Percentiles rank a stretch among this genome's conserved stretches.
phyloP scores from a whole-genome alignment of 1,284 basidiomycete genomes.

The Pterula multifida region DNA sequence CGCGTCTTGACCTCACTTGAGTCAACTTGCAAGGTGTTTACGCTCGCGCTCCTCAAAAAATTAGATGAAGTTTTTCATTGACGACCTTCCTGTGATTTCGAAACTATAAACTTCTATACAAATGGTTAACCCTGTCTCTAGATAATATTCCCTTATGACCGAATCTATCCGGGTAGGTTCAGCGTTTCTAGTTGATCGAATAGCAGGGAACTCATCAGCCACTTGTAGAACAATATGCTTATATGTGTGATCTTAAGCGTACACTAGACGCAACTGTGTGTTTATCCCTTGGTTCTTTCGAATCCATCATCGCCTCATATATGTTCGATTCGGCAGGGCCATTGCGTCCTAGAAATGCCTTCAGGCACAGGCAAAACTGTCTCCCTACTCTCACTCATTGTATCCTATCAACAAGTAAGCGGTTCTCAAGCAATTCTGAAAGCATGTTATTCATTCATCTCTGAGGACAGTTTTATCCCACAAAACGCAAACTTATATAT shows the following conservation, averaged over 20 bases:
- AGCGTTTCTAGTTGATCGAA: not conserved
- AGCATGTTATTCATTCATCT: not conserved
- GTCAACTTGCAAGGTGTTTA: not conserved
- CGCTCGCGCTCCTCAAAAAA: not conserved
- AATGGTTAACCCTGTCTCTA: constrained; percentile 18
- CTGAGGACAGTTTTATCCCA: constrained; percentile 70
- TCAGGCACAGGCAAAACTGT: constrained; percentile 99
- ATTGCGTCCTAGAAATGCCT: constrained; percentile 99
- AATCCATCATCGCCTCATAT: constrained; percentile 3
- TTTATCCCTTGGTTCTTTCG: constrained; percentile 2
- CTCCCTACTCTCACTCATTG: constrained; percentile 89
- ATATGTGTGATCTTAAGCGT: constrained; percentile 97
- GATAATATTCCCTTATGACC: constrained; percentile 90
- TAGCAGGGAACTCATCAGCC: constrained; percentile 8
- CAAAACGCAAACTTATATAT: constrained; percentile 91
- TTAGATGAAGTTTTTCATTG: constrained; percentile 91
- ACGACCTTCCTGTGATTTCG: constrained; percentile 57
- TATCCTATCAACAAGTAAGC: constrained; percentile 95
- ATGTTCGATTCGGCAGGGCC: constrained; percentile 49
- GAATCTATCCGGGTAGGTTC: constrained; percentile 67
- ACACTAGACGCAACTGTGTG: constrained; percentile 83
- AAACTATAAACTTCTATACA: constrained; percentile 28
- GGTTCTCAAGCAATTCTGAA: not conserved
- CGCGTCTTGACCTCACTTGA: not conserved
- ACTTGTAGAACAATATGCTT: constrained; percentile 93